phyloP scores from a whole-genome alignment of 1,284 basidiomycete species.

The Microbotryum scabiosae region DNA sequence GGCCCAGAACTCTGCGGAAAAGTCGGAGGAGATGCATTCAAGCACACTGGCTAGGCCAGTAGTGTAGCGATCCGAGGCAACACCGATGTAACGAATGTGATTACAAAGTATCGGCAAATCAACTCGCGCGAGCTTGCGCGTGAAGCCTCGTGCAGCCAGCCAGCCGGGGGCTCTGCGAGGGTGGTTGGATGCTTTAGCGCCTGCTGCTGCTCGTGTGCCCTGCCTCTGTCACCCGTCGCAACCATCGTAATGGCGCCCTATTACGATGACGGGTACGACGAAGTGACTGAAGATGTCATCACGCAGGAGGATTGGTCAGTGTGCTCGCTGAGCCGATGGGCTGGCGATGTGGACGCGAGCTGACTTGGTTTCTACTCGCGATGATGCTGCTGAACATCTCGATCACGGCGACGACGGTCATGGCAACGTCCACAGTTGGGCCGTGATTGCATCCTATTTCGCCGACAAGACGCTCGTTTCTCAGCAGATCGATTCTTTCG shows the following conservation, averaged over 20 bases:
- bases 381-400: neutral
- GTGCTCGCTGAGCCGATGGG: neutral
- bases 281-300: conserved; percentile 17
- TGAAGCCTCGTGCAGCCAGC: neutral
- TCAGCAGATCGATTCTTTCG: conserved; percentile 96
- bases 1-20: too few species aligned
- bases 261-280: neutral
- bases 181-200: too few species aligned
- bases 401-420: neutral
- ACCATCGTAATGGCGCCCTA: neutral
- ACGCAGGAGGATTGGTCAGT: conserved; percentile 30
- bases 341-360: neutral
- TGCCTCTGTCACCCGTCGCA: too few species aligned
- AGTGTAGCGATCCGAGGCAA: too few species aligned
- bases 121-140: neutral
- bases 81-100: too few species aligned
- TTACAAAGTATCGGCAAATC: too few species aligned
- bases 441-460: conserved; percentile 91
- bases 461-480: conserved; percentile 94
- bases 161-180: too few species aligned
- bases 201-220: too few species aligned
- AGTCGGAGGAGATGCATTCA: too few species aligned
- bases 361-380: neutral
- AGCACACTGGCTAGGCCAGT: too few species aligned
- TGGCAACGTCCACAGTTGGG: conserved; percentile 60